Conservation (phyloP, 108 stramenopile genomes). For the Pseudonitzschia pungens region DNA sequence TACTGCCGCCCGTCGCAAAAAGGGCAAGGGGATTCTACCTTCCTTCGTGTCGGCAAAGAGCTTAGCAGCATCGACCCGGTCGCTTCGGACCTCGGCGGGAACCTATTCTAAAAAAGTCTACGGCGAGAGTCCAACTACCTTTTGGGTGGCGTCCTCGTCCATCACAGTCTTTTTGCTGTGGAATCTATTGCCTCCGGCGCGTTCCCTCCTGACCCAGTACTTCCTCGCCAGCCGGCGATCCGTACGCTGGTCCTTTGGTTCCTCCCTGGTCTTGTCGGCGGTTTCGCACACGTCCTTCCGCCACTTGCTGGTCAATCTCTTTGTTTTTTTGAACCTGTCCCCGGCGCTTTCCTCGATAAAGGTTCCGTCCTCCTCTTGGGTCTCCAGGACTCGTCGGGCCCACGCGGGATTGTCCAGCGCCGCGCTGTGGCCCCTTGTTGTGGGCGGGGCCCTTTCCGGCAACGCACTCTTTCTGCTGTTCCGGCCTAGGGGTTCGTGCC, state of each 20-base stretch:
- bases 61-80: not conserved
- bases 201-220: conserved; percentile 36
- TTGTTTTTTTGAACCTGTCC: conserved; percentile 55
- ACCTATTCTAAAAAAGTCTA: conserved; percentile 15
- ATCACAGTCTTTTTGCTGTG: conserved; percentile 53
- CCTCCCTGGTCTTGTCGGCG: conserved; percentile 50
- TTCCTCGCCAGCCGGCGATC: conserved; percentile 59
- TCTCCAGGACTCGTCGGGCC: conserved; percentile 17
- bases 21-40: conserved; percentile 11
- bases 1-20: not conserved
- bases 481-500: conserved; percentile 37
- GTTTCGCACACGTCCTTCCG: conserved; percentile 60
- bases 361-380: conserved; percentile 1
- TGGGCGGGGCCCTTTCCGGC: conserved; percentile 45
- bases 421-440: conserved; percentile 53
- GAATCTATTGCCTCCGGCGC: conserved; percentile 44
- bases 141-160: conserved; percentile 22
- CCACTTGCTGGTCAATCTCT: conserved; percentile 62
- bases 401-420: conserved; percentile 16
- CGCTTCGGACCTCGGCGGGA: not conserved
- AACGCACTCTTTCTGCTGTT: conserved; percentile 38
- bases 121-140: conserved; percentile 18
- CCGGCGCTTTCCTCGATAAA: conserved; percentile 19
- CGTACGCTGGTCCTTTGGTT: conserved; percentile 31
- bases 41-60: conserved; percentile 2